A percentile compares a stretch with the other conserved stretches of the same genome.
phyloP scores from a whole-genome alignment of 2,329 filamentous ascomycete species.

The Lachnum nothofagi region DNA sequence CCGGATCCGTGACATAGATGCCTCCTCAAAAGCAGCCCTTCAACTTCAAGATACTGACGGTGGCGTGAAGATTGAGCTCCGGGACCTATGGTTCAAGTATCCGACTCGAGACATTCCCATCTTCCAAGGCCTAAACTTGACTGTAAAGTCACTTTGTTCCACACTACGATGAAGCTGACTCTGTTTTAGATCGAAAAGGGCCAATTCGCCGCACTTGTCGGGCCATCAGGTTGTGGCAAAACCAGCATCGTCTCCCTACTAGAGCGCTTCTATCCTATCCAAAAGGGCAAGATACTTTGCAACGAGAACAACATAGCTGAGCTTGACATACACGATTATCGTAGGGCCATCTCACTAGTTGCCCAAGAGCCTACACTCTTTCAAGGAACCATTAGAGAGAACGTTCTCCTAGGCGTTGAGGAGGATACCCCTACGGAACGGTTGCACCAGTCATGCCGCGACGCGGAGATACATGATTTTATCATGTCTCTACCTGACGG shows the following conservation, averaged over 20 bases:
- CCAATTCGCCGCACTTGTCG: conserved; percentile 65
- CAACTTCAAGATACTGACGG: conserved; percentile 30
- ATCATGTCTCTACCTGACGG: conserved; percentile 48
- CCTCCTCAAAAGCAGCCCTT: conserved; percentile 5
- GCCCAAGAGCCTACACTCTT: conserved; percentile 66
- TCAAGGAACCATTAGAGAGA: conserved; percentile 62
- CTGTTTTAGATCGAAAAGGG: conserved; percentile 50
- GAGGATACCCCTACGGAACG: conserved; percentile 36
- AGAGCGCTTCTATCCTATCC: conserved; percentile 64
- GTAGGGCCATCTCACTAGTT: conserved; percentile 62
- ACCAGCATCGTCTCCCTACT: conserved; percentile 61
- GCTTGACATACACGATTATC: conserved; percentile 58
- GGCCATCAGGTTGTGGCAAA: conserved; percentile 66
- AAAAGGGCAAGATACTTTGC: conserved; percentile 58
- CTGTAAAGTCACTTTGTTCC: conserved; percentile 22
- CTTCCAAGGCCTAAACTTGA: conserved; percentile 57
- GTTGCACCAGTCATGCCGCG: conserved; percentile 42
- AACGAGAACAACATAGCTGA: conserved; percentile 55
- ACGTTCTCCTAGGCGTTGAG: conserved; percentile 60
- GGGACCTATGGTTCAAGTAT: conserved; percentile 55
- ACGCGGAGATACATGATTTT: conserved; percentile 50
- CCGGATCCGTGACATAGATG: conserved; percentile 13
- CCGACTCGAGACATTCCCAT: conserved; percentile 53
- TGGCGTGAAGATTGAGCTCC: conserved; percentile 53
- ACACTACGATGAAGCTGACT: neutral